Base-by-base conservation (phyloP, 1,284 basidiomycete species). In the Prillingera fragicola region DNA sequence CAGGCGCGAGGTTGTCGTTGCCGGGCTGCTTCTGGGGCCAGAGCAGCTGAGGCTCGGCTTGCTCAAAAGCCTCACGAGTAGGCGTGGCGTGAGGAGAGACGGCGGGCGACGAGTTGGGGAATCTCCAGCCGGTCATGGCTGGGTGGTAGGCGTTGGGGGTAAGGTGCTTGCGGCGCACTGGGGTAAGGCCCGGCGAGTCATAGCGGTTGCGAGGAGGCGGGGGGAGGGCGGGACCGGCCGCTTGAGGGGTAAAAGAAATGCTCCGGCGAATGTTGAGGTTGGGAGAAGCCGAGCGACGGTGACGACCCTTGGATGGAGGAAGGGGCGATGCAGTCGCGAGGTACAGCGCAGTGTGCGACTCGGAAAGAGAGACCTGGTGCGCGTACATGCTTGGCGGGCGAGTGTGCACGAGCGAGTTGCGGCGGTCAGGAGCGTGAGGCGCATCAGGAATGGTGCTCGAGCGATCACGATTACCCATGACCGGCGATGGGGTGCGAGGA, bases 341-440 rank as follows among this genome's bases (percentile, higher is more conserved):
- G 41, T 67, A 67, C 10, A 69, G 43, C 5, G 63, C 63, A 6
- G 67, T 69, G 45, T 69, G 67, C 1, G 65, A 67, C 54, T 69
- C 67, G 14, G 67, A 68, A 4, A 68, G 47, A 2, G 64, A 68
- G 5, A 65, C 61, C 38, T 63, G 59, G 38, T 69, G 65, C 14
- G 24, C 60, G 37, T 60, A 59, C 23, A 59, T 33, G 25, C 46
- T 56, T 10, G 55, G 47, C 5, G 64, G 60, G 26, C 60, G 58
- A 14, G 43, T 33, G 14, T 45, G 39, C 14, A 19, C 23, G 13
- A 46, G 32, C 22, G 47, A 49, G 18, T 27, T 33, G 34, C 43
- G 41, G 28, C 31, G 33, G 36, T 52, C 41, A 8, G 47, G 46
- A 4, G 33, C 45, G n/a, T 26, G 40, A 8, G 45, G 47, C 1